Evolutionary conservation across 2,329 filamentous ascomycete genomes (phyloP).

Genomic region (Rhinocladiella mackenziei): DNA sequence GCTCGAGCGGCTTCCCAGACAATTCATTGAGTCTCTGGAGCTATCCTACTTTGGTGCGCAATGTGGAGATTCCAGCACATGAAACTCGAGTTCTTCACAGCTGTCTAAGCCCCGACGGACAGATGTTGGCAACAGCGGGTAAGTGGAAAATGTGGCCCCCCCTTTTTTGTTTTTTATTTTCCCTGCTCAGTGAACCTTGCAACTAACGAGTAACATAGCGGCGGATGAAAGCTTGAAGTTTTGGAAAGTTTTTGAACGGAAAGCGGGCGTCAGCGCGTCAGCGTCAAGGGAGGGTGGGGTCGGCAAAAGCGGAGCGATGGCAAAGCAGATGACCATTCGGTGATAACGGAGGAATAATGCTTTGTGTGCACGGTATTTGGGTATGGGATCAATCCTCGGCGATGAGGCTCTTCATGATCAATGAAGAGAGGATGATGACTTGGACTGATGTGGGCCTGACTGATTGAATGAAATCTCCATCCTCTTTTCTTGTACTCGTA

Average conservation of each 20-base stretch:
- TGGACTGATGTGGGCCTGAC: too few species aligned
- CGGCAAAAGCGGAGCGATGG: conserved; percentile 75
- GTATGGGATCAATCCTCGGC: too few species aligned
- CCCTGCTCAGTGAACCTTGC: not conserved
- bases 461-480: not conserved
- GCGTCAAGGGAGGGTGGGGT: conserved; percentile 61
- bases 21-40: conserved; percentile 99
- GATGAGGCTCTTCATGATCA: too few species aligned
- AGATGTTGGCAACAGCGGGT: conserved; percentile 93
- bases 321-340: conserved; percentile 93
- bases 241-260: conserved; percentile 99
- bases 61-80: conserved; percentile 95
- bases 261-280: conserved; percentile 68
- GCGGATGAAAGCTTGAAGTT: conserved; percentile 98
- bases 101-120: conserved; percentile 92
- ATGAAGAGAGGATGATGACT: too few species aligned
- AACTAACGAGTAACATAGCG: conserved; percentile 47
- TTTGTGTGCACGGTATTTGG: not conserved
- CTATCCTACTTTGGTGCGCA: conserved; percentile 94
- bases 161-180: not conserved
- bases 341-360: conserved; percentile 44
- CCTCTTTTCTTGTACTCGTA: too few species aligned
- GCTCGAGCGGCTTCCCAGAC: conserved; percentile 96
- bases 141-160: conserved; percentile 34
- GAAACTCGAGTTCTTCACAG: conserved; percentile 96